phyloP scores from a whole-genome alignment of 345 rosid species.

The Balakata baccata region DNA sequence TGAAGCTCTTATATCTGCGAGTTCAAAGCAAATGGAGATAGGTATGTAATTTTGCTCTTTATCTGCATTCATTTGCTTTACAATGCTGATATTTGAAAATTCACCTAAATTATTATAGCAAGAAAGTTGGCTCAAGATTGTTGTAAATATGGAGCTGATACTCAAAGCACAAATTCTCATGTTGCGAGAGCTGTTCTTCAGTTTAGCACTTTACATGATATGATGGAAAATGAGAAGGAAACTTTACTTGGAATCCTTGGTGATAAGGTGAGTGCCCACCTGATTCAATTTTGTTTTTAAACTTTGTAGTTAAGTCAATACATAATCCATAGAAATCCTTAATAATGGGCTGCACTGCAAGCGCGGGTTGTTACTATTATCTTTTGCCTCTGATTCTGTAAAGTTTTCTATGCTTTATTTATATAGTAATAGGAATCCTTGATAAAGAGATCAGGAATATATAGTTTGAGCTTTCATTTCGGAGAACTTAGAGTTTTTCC shows the following conservation, averaged over 20 bases:
- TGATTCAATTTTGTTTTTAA: not conserved
- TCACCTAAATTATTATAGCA: constrained; percentile 32
- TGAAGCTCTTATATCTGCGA: constrained; percentile 61
- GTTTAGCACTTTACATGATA: constrained; percentile 64
- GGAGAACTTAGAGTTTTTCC: not conserved
- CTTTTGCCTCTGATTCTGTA: not conserved
- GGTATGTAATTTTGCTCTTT: constrained; percentile 38
- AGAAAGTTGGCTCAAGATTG: constrained; percentile 79
- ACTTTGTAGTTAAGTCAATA: too few species aligned
- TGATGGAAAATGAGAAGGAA: constrained; percentile 73
- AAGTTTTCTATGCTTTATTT: not conserved
- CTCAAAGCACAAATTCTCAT: constrained; percentile 39
- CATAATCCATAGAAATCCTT: not conserved
- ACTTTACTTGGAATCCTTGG: constrained; percentile 54
- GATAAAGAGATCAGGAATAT: not conserved
- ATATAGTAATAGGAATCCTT: not conserved
- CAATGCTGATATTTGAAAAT: constrained; percentile 14
- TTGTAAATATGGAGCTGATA: constrained; percentile 67
- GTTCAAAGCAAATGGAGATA: constrained; percentile 70
- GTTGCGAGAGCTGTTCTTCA: constrained; percentile 60
- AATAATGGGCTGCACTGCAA: not conserved
- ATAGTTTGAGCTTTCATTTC: not conserved
- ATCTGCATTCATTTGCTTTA: constrained; percentile 8
- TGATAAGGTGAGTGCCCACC: constrained; percentile 50
- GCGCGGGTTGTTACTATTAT: not conserved